Evolutionary conservation across 2,329 filamentous ascomycete genomes (phyloP).

Genomic region (Didymella exigua): DNA sequence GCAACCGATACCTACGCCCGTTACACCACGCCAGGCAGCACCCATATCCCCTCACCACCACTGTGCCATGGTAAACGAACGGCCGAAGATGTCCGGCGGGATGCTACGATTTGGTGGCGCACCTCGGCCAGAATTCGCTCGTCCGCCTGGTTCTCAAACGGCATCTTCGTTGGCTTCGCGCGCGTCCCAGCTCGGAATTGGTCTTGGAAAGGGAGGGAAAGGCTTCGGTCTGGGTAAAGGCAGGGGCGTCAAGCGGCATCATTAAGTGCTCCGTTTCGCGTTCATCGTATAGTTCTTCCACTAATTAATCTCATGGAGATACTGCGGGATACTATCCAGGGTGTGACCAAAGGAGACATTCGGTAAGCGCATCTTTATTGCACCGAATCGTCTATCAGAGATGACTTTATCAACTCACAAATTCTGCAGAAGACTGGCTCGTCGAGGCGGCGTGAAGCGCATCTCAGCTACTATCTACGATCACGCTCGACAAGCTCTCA

Average conservation of each 20-base stretch:
- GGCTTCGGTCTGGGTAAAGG: constrained; percentile 29
- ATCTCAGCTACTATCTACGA: constrained; percentile 70
- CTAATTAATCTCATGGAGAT: constrained; percentile 35
- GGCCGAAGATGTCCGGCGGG: constrained; percentile 12
- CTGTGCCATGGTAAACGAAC: constrained; percentile 5
- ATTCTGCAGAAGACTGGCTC: constrained; percentile 65
- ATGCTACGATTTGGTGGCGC: constrained; percentile 15
- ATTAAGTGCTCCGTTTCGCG: constrained; percentile 20
- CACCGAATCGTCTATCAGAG: not conserved
- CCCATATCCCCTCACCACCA: constrained; percentile 1
- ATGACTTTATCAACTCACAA: constrained; percentile 17
- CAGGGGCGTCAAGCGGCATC: constrained; percentile 30
- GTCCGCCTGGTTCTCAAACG: not conserved
- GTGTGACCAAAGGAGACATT: constrained; percentile 45
- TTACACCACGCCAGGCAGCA: not conserved
- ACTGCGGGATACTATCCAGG: constrained; percentile 40
- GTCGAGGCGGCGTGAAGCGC: constrained; percentile 77
- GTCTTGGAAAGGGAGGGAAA: constrained; percentile 24
- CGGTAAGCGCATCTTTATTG: constrained; percentile 28
- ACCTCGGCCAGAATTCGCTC: constrained; percentile 4
- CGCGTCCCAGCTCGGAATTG: constrained; percentile 22
- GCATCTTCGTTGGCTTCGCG: constrained; percentile 10
- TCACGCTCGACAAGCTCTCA: constrained; percentile 61
- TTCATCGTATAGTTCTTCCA: not conserved
- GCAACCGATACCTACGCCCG: not conserved